These are phyloP conservation scores for Exophiala viscosa DNA, from an alignment of 2,329 filamentous ascomycete species.

Conservation along the genomic window DNA sequence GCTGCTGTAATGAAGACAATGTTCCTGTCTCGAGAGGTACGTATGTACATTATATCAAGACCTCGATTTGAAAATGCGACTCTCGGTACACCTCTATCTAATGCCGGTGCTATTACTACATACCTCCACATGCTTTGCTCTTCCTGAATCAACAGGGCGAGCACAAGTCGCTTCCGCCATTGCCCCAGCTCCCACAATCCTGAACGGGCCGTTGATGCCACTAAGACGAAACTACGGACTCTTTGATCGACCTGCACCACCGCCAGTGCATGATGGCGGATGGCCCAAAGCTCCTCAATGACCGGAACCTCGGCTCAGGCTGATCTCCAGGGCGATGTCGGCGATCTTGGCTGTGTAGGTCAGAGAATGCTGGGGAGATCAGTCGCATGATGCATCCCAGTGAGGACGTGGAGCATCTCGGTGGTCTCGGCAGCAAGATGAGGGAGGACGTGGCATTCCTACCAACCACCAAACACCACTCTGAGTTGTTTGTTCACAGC, in stretches of 20 bases:
- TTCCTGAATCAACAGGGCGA: neutral
- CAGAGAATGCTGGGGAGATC: too few species aligned
- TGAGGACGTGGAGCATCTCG: too few species aligned
- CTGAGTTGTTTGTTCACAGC: neutral
- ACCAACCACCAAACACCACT: too few species aligned
- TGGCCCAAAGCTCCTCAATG: neutral
- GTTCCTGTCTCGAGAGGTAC: too few species aligned
- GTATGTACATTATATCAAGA: neutral
- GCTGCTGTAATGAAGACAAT: neutral
- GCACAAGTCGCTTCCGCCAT: neutral
- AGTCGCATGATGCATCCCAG: too few species aligned
- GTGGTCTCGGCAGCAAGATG: too few species aligned
- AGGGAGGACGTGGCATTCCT: too few species aligned
- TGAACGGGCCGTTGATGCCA: slow-evolving; percentile 9
- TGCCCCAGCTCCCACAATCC: neutral
- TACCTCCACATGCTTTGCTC: neutral
- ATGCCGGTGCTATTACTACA: neutral
- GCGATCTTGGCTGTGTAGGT: too few species aligned
- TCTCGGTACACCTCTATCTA: neutral
- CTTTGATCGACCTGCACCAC: slow-evolving; percentile 14
- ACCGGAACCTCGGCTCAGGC: too few species aligned
- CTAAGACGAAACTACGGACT: slow-evolving; percentile 12
- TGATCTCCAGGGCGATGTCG: too few species aligned
- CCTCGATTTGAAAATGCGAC: neutral
- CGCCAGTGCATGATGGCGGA: neutral